phyloP scores from a whole-genome alignment of 2,329 filamentous ascomycete genomes.

The Tolypocladium album region DNA sequence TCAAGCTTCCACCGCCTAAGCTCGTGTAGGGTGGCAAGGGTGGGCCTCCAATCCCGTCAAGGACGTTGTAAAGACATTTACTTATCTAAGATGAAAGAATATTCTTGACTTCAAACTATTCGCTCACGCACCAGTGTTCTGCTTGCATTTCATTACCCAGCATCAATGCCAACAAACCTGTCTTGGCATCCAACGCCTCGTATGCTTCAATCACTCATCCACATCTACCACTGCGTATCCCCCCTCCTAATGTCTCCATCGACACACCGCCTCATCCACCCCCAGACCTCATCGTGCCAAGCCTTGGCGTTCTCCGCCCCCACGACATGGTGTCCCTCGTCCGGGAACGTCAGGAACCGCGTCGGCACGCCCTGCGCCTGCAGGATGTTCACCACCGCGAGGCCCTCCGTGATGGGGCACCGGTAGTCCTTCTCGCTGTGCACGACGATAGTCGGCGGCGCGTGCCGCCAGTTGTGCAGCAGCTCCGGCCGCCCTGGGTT shows the following conservation, averaged over 20 bases:
- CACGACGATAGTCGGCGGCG: conserved; percentile 58
- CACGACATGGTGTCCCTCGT: conserved; percentile 62
- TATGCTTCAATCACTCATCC: neutral
- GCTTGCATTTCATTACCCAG: too few relatives aligned
- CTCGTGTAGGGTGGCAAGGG: too few relatives aligned
- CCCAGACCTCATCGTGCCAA: conserved; percentile 58
- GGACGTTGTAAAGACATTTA: too few relatives aligned
- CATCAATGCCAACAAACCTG: too few relatives aligned
- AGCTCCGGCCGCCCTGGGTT: conserved; percentile 35
- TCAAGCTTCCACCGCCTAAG: too few relatives aligned
- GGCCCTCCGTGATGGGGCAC: conserved; percentile 34
- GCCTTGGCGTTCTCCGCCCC: conserved; percentile 58
- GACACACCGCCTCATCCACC: conserved; percentile 51
- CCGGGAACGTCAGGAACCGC: conserved; percentile 60
- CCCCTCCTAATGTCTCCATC: conserved; percentile 10
- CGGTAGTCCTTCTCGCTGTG: conserved; percentile 63
- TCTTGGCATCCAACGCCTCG: too few relatives aligned
- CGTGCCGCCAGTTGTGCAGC: conserved; percentile 47
- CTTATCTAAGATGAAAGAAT: too few relatives aligned
- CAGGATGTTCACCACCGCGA: conserved; percentile 62
- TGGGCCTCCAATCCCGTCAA: too few relatives aligned
- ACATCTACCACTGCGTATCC: conserved; percentile 5
- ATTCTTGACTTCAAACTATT: too few relatives aligned
- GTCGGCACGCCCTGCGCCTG: conserved; percentile 58
- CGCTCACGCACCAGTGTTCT: too few relatives aligned